phyloP scores from a whole-genome alignment of 768 basidiomycete genomes.

The Termitomyces sp. region DNA sequence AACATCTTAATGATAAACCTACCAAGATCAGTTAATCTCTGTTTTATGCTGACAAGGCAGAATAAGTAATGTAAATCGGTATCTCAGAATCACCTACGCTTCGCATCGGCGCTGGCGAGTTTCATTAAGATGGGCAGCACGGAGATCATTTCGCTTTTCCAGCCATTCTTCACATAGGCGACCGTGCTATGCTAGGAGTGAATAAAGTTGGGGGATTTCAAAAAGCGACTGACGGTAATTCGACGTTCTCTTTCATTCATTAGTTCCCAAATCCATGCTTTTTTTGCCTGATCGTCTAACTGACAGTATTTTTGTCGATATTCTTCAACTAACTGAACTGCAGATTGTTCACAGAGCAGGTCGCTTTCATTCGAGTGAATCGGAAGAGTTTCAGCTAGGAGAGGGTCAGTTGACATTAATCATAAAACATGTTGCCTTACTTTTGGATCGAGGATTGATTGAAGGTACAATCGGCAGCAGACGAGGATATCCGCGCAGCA shows the following conservation, averaged over 20 bases:
- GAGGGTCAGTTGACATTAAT: background rate
- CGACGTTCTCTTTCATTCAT: background rate
- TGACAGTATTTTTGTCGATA: background rate
- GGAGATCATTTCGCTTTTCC: background rate
- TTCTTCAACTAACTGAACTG: background rate
- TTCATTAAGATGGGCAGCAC: background rate
- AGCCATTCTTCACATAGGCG: background rate
- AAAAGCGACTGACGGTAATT: background rate
- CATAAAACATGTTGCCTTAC: background rate
- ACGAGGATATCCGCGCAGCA: background rate
- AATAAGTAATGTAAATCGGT: background rate
- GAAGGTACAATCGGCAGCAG: background rate
- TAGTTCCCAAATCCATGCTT: background rate
- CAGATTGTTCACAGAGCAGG: background rate
- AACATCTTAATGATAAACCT: background rate
- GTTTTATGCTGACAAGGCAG: background rate
- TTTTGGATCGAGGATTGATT: background rate
- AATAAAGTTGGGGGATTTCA: background rate
- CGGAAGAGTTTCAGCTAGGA: background rate
- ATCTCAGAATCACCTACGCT: background rate
- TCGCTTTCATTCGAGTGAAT: rapidly evolving
- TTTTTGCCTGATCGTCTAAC: background rate
- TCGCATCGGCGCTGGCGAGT: background rate
- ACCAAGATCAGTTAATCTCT: background rate
- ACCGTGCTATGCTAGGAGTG: background rate